Evolutionary conservation across 148 eudicot species (phyloP).

Genomic region (Chenopodium album): DNA sequence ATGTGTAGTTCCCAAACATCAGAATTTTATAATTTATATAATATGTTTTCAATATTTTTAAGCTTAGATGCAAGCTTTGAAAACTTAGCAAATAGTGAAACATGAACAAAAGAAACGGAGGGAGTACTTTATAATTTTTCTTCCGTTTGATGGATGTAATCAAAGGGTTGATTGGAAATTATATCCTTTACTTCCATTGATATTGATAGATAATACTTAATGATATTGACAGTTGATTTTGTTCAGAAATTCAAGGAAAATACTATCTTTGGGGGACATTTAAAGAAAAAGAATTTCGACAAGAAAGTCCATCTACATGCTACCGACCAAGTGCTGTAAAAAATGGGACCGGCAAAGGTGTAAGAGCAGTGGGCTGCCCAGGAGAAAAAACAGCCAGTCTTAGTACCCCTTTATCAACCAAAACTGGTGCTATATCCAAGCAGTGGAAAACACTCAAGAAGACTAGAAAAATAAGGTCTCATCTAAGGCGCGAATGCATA

Average conservation of each 20-base stretch:
- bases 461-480: background rate
- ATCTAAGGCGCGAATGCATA: background rate
- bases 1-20: too few relatives aligned
- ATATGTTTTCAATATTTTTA: too few relatives aligned
- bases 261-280: conserved; percentile 71
- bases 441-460: background rate
- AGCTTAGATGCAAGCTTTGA: too few relatives aligned
- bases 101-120: too few relatives aligned
- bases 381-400: background rate
- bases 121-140: background rate
- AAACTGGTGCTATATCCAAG: background rate
- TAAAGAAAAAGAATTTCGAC: conserved; percentile 29
- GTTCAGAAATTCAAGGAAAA: conserved; percentile 51
- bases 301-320: background rate
- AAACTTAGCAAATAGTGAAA: too few relatives aligned
- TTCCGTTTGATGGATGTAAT: background rate
- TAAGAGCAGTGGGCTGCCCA: background rate
- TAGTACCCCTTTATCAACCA: background rate
- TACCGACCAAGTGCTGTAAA: background rate
- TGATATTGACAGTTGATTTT: too few relatives aligned
- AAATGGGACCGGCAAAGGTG: background rate
- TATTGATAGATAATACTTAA: background rate
- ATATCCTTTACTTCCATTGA: background rate
- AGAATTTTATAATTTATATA: too few relatives aligned
- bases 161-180: background rate